Percentiles rank a stretch among this genome's conserved stretches.
These are phyloP conservation scores for Biscogniauxia sp. DNA, from an alignment of 2,329 filamentous ascomycete species.

Conservation along the genomic window DNA sequence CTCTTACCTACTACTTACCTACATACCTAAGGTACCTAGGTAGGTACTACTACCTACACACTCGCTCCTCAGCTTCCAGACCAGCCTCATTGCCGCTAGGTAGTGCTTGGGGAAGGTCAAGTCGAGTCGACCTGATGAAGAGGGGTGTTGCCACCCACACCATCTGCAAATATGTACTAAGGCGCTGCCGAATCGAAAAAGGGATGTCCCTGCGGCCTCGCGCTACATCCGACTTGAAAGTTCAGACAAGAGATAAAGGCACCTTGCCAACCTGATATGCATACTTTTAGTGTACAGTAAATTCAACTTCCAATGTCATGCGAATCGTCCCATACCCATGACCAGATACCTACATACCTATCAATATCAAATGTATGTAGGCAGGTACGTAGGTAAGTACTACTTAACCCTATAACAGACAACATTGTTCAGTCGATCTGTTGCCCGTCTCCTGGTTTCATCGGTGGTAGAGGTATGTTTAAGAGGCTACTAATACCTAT, in stretches of 20 bases:
- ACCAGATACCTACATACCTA: too few relatives aligned
- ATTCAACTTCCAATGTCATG: background rate
- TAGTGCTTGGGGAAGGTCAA: background rate
- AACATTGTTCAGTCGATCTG: too few relatives aligned
- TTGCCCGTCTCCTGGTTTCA: too few relatives aligned
- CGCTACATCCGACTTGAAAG: background rate
- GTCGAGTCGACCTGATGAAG: background rate
- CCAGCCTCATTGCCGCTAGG: conserved; percentile 1
- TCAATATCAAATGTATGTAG: too few relatives aligned
- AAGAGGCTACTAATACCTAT: too few relatives aligned
- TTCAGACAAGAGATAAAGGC: too few relatives aligned
- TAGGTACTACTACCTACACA: background rate
- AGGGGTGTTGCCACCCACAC: conserved; percentile 1
- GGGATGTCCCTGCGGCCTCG: conserved; percentile 3
- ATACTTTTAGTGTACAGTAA: background rate
- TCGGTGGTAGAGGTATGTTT: too few relatives aligned
- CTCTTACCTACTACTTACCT: too few relatives aligned
- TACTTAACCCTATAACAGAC: too few relatives aligned
- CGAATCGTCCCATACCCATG: background rate
- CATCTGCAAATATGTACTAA: background rate
- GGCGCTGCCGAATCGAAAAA: background rate
- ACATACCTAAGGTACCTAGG: background rate
- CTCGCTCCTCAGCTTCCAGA: conserved; percentile 1
- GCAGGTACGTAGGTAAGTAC: too few relatives aligned
- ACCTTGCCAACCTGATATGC: background rate